A percentile compares a stretch with the other conserved stretches of the same genome.
These are phyloP conservation scores for Thecaphora thlaspeos DNA, from an alignment of 1,284 basidiomycete species.

Conservation along the genomic window DNA sequence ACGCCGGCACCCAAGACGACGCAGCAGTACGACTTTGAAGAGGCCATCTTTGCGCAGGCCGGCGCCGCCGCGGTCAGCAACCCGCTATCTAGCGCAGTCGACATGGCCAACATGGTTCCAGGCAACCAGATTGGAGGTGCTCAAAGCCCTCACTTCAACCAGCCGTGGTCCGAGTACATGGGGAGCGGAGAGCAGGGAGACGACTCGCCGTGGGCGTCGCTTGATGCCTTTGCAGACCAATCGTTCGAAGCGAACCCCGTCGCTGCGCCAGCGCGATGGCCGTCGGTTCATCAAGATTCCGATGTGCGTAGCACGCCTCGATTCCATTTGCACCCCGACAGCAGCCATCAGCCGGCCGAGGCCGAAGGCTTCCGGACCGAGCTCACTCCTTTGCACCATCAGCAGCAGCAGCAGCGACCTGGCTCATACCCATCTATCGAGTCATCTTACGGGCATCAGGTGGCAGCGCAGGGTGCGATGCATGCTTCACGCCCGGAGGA, in stretches of 20 bases:
- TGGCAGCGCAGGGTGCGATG: too few species aligned
- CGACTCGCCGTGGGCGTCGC: constrained; percentile 43
- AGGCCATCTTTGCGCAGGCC: constrained; percentile 35
- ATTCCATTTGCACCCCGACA: not conserved
- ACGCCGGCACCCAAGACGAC: too few species aligned
- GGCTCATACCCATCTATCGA: too few species aligned
- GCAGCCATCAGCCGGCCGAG: too few species aligned
- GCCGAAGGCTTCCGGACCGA: too few species aligned
- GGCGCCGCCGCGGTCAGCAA: constrained; percentile 22
- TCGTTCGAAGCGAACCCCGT: not conserved
- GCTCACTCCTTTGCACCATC: too few species aligned
- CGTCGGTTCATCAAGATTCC: too few species aligned
- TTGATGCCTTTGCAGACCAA: constrained; percentile 43
- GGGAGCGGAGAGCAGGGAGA: constrained; percentile 12
- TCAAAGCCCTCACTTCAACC: not conserved
- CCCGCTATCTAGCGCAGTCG: not conserved
- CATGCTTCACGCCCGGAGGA: too few species aligned
- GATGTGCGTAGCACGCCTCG: not conserved
- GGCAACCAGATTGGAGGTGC: not conserved
- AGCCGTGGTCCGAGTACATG: constrained; percentile 44
- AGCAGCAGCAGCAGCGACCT: too few species aligned
- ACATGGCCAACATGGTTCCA: not conserved
- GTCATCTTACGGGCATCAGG: too few species aligned
- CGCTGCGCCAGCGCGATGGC: too few species aligned
- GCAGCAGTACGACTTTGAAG: constrained; percentile 15